Conservation (phyloP, 306 rosid genomes). For the Malus fusca region DNA sequence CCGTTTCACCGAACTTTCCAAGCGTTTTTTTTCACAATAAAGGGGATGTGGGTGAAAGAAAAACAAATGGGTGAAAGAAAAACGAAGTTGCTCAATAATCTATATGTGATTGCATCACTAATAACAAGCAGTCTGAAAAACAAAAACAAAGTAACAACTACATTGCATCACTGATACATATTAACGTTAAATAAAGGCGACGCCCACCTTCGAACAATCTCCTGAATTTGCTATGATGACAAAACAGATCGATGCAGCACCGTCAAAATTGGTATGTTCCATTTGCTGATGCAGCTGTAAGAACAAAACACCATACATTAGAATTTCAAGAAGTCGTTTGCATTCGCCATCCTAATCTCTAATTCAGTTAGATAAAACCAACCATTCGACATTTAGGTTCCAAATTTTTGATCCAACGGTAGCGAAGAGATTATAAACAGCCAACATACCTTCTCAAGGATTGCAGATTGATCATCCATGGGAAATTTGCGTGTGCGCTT, state of each 20-base stretch:
- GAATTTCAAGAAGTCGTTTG: background rate
- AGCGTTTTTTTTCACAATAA: too few relatives aligned
- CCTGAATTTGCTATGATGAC: slow-evolving; percentile 52
- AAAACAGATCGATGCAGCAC: slow-evolving; percentile 36
- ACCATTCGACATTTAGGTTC: background rate
- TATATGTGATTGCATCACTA: background rate
- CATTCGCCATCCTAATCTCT: background rate
- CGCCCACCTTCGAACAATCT: slow-evolving; percentile 51
- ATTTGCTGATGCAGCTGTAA: slow-evolving; percentile 59
- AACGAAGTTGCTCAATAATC: background rate
- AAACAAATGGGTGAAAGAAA: too few relatives aligned
- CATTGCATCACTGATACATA: background rate
- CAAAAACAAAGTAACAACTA: background rate
- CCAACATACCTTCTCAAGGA: too few relatives aligned
- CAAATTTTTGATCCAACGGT: background rate
- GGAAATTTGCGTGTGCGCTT: too few relatives aligned
- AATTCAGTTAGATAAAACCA: background rate
- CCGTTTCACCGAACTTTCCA: too few relatives aligned
- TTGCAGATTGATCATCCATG: too few relatives aligned
- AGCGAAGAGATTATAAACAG: too few relatives aligned
- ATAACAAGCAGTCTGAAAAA: background rate
- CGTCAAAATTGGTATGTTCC: slow-evolving; percentile 47
- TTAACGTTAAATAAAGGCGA: slow-evolving; percentile 45
- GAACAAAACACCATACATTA: background rate
- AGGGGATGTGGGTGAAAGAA: background rate